Conservation (phyloP, 1,284 basidiomycete species). For the Schizopora paradoxa region DNA sequence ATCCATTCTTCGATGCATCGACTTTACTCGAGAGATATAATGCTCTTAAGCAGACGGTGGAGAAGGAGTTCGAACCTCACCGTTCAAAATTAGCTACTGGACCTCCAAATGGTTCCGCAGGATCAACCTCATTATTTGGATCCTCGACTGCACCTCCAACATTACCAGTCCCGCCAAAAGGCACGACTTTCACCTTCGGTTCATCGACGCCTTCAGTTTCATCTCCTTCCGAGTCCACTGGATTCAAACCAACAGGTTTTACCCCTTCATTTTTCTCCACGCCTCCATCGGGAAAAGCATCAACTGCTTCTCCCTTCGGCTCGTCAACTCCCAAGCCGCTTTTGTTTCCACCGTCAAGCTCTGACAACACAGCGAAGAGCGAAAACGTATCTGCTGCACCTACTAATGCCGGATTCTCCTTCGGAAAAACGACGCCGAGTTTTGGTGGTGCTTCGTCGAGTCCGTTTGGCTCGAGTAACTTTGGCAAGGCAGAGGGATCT, state of each 20-base stretch:
- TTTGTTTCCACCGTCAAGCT: slow-evolving; percentile 3
- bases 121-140: slow-evolving; percentile 10
- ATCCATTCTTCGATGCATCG: slow-evolving; percentile 73
- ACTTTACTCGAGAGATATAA: slow-evolving; percentile 63
- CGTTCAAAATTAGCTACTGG: slow-evolving; percentile 19
- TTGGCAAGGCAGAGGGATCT: not conserved
- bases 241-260: no score
- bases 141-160: slow-evolving; percentile 5
- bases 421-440: slow-evolving; percentile 14
- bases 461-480: slow-evolving; percentile 21
- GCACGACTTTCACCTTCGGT: slow-evolving; percentile 19
- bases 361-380: slow-evolving; percentile 9
- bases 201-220: slow-evolving; percentile 17
- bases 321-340: slow-evolving; percentile 10
- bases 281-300: slow-evolving; percentile 3
- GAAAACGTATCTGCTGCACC: not conserved
- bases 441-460: slow-evolving; percentile 11
- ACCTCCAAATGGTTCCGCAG: slow-evolving; percentile 5
- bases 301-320: slow-evolving; percentile 23
- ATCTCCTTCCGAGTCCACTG: no score
- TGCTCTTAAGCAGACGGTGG: slow-evolving; percentile 49
- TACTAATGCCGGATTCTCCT: not conserved
- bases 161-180: slow-evolving; percentile 22
- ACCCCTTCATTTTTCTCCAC: no score
- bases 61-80: slow-evolving; percentile 49